Evolutionary conservation across 2,329 filamentous ascomycete genomes (phyloP).

Genomic region (Fusarium sp.): DNA sequence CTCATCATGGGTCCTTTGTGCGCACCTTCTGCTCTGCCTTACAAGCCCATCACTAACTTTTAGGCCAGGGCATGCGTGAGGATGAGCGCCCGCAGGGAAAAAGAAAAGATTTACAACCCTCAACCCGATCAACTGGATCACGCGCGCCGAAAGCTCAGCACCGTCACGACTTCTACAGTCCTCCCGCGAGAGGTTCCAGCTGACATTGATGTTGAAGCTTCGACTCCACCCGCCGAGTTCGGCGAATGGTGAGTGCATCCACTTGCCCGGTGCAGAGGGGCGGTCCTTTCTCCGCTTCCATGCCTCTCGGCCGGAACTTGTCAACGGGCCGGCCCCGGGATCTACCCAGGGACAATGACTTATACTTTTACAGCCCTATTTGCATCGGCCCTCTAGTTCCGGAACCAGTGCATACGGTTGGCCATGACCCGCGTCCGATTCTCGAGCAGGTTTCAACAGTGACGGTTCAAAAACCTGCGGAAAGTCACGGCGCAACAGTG

Average conservation of each 20-base stretch:
- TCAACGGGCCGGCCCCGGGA: slow-evolving; percentile 1
- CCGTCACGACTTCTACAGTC: slow-evolving; percentile 42
- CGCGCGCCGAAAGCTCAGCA: slow-evolving; percentile 45
- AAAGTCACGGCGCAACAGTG: not conserved
- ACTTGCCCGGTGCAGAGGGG: not conserved
- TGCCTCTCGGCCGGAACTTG: slow-evolving; percentile 10
- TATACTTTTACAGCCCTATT: slow-evolving; percentile 42
- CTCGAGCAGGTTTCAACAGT: slow-evolving; percentile 31
- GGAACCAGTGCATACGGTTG: slow-evolving; percentile 36
- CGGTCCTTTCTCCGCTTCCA: slow-evolving; percentile 13
- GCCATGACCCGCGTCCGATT: slow-evolving; percentile 19
- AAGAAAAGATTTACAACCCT: slow-evolving; percentile 32
- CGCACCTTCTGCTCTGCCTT: not conserved
- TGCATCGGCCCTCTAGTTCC: slow-evolving; percentile 48
- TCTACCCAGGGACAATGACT: slow-evolving; percentile 10
- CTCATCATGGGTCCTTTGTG: slow-evolving; percentile 39
- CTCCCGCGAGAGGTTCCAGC: slow-evolving; percentile 17
- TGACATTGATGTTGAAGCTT: slow-evolving; percentile 33
- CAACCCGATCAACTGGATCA: slow-evolving; percentile 35
- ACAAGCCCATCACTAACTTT: slow-evolving; percentile 5
- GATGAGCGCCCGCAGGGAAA: slow-evolving; percentile 19
- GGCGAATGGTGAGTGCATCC: slow-evolving; percentile 43
- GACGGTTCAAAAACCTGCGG: slow-evolving; percentile 9
- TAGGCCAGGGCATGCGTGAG: slow-evolving; percentile 32
- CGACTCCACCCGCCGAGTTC: slow-evolving; percentile 29